Conservation (phyloP, 768 basidiomycete species). For the Pholiota conissans region DNA sequence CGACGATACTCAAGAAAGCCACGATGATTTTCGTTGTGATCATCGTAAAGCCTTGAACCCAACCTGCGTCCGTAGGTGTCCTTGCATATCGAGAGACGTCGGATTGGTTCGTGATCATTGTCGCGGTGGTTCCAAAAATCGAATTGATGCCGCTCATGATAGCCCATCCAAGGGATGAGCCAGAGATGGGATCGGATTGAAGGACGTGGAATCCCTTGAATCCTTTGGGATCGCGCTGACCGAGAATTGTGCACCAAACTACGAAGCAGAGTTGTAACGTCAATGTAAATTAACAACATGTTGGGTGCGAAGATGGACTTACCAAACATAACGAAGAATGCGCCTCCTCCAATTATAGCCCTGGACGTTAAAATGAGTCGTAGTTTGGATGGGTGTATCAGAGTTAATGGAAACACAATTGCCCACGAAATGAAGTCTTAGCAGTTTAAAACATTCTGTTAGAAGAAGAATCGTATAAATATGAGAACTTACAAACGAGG, state of each 20-base stretch:
- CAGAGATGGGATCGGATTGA: slow-evolving; percentile 9
- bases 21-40: slow-evolving; percentile 11
- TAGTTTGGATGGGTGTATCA: slow-evolving; percentile 14
- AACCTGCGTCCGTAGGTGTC: slow-evolving; percentile 12
- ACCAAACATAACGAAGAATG: slow-evolving; percentile 15
- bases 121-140: slow-evolving; percentile 11
- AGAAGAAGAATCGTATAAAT: neutral
- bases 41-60: slow-evolving; percentile 14
- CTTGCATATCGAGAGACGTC: slow-evolving; percentile 16
- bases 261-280: neutral
- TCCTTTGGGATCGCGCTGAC: slow-evolving; percentile 12
- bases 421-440: slow-evolving; percentile 16
- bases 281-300: neutral
- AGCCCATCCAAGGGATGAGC: slow-evolving; percentile 12
- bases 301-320: too few species aligned
- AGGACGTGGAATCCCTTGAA: slow-evolving; percentile 14
- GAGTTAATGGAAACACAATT: slow-evolving; percentile 6
- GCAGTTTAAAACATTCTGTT: neutral
- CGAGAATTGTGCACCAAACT: slow-evolving; percentile 17
- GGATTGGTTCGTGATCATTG: slow-evolving; percentile 17
- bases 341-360: slow-evolving; percentile 7
- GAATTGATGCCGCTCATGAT: slow-evolving; percentile 16
- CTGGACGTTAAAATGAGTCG: slow-evolving; percentile 8
- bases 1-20: slow-evolving; percentile 14
- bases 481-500: slow-evolving; percentile 10